phyloP scores from a whole-genome alignment of 2,329 filamentous ascomycete species.

The Colletotrichum sp. region DNA sequence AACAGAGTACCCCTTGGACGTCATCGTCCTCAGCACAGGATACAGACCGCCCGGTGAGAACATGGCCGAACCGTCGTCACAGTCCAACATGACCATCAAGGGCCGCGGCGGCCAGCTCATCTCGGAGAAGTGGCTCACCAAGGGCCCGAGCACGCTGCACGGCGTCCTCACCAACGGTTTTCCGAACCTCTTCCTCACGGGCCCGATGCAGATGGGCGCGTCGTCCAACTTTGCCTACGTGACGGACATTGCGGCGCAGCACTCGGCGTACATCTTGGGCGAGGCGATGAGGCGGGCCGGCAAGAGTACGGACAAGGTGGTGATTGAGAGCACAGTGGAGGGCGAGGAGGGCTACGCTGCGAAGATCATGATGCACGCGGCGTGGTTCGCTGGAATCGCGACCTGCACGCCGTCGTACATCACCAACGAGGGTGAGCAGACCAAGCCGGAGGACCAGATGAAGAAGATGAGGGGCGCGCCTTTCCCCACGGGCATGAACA shows the following conservation, averaged over 20 bases:
- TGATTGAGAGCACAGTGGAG: constrained; percentile 48
- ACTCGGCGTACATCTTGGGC: constrained; percentile 45
- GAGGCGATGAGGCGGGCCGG: constrained; percentile 27
- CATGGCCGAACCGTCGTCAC: constrained; percentile 29
- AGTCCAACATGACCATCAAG: constrained; percentile 31
- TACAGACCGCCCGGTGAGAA: constrained; percentile 35
- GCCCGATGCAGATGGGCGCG: constrained; percentile 44
- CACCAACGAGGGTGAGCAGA: constrained; percentile 48
- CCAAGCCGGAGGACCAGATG: constrained; percentile 31
- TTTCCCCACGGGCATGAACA: constrained; percentile 35
- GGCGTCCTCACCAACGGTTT: constrained; percentile 53
- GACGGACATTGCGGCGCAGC: constrained; percentile 39
- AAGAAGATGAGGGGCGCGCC: constrained; percentile 33
- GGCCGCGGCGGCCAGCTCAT: constrained; percentile 51
- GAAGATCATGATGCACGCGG: constrained; percentile 42
- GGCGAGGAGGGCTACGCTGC: constrained; percentile 54
- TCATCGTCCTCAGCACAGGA: constrained; percentile 41
- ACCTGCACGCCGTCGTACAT: constrained; percentile 62
- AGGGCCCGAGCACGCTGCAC: constrained; percentile 56
- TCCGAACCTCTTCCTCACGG: constrained; percentile 59
- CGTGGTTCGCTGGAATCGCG: constrained; percentile 40
- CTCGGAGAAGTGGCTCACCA: constrained; percentile 45
- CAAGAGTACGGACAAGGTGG: constrained; percentile 17
- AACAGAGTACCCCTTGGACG: constrained; percentile 52
- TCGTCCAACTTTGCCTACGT: constrained; percentile 42